Evolutionary conservation across 2,329 filamentous ascomycete genomes (phyloP).

Genomic region (Penicillium sp.): DNA sequence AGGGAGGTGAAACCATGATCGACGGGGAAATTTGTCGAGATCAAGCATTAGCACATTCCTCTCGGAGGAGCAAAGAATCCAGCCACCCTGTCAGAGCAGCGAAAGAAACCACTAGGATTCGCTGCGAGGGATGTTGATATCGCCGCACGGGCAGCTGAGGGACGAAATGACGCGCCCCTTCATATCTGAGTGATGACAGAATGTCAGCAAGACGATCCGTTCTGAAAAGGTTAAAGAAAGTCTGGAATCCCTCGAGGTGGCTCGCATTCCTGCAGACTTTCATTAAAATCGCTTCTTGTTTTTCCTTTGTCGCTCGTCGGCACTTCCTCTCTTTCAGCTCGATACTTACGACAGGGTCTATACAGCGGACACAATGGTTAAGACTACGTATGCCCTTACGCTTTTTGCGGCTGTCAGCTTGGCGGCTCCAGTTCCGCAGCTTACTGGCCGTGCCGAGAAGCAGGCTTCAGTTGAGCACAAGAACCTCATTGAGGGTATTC

Average conservation of each 20-base stretch:
- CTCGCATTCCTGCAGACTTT: conserved; percentile 20
- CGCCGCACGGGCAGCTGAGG: conserved; percentile 1
- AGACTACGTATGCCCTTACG: conserved; percentile 23
- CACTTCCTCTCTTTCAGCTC: conserved; percentile 15
- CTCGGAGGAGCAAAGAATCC: neutral
- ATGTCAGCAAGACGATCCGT: conserved; percentile 15
- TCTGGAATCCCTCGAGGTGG: neutral
- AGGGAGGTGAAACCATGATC: conserved; percentile 16
- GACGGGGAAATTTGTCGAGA: conserved; percentile 12
- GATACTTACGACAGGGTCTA: neutral
- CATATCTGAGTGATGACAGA: conserved; percentile 20
- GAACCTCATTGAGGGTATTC: conserved; percentile 9
- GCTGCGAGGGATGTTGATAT: conserved; percentile 15
- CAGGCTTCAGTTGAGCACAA: neutral
- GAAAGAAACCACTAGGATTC: conserved; percentile 10
- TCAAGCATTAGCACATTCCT: conserved; percentile 23
- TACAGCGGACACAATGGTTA: conserved; percentile 20
- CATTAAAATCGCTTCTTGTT: conserved; percentile 7
- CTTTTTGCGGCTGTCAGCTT: conserved; percentile 25
- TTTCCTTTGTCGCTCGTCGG: conserved; percentile 19
- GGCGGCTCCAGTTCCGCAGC: conserved; percentile 18
- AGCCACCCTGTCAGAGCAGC: conserved; percentile 8
- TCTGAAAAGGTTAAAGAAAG: conserved; percentile 13
- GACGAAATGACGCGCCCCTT: conserved; percentile 12
- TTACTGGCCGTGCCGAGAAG: conserved; percentile 5